Percentiles rank a stretch among this genome's conserved stretches.
Evolutionary conservation across 345 rosid genomes (phyloP).

Genomic region (Rhodamnia argentea): DNA sequence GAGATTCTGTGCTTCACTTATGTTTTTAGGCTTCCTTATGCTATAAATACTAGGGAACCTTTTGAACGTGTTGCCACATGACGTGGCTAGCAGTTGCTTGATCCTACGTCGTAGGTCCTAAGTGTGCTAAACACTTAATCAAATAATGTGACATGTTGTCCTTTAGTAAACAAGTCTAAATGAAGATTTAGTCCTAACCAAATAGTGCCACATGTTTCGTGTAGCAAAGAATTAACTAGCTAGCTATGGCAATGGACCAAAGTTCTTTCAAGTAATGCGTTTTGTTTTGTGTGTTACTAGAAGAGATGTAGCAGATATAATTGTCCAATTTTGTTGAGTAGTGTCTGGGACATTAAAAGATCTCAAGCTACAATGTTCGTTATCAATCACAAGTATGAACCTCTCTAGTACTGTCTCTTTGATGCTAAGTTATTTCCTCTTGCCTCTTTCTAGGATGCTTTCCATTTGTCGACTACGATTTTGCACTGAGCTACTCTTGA

Average conservation of each 20-base stretch:
- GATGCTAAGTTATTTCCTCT: neutral
- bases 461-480: neutral
- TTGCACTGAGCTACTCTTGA: neutral
- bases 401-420: neutral
- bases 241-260: neutral
- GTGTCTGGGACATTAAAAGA: neutral
- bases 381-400: neutral
- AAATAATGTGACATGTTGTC: neutral
- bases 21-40: neutral
- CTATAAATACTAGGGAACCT: neutral
- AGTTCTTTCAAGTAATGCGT: neutral
- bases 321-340: neutral
- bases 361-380: neutral
- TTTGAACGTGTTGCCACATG: neutral
- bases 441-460: neutral
- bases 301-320: neutral
- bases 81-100: neutral
- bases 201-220: neutral
- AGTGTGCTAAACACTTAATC: neutral
- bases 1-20: neutral
- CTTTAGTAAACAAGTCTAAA: neutral
- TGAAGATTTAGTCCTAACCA: neutral
- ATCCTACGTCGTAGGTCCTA: neutral
- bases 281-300: neutral
- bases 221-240: neutral